phyloP scores from a whole-genome alignment of 257 asterid genomes.

The Solanum rostratum region DNA sequence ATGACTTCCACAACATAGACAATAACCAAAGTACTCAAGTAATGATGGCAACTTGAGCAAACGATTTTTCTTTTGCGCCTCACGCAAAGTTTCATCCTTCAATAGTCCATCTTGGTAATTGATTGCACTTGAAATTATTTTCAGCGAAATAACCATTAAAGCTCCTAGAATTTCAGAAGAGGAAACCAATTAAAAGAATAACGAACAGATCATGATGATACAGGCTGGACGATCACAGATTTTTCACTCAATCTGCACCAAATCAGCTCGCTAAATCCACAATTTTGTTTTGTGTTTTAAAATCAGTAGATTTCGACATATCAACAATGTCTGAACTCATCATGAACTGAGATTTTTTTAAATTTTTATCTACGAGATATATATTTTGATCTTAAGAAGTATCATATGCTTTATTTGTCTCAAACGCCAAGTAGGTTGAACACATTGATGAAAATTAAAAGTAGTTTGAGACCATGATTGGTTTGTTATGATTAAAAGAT shows the following conservation, averaged over 20 bases:
- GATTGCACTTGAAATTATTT: constrained; percentile 72
- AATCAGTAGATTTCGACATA: not conserved
- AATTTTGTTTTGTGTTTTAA: not conserved
- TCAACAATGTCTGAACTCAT: not conserved
- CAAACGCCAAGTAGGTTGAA: not conserved
- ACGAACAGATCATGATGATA: not conserved
- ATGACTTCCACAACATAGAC: constrained; percentile 94
- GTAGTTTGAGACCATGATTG: not conserved
- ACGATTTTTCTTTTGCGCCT: constrained; percentile 66
- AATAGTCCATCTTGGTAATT: constrained; percentile 82
- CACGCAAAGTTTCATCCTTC: constrained; percentile 73
- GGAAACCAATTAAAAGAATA: not conserved
- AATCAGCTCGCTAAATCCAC: not conserved
- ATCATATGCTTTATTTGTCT: not conserved
- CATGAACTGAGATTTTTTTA: not conserved
- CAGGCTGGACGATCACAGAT: not conserved
- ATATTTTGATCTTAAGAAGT: not conserved
- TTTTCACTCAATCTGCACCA: not conserved
- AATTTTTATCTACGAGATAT: not conserved
- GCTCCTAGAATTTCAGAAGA: constrained; percentile 47
- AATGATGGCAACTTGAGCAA: constrained; percentile 66
- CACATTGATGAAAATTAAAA: not conserved
- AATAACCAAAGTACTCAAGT: constrained; percentile 71
- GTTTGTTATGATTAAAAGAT: not conserved
- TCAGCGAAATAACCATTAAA: constrained; percentile 91